Evolutionary conservation across 768 basidiomycete species (phyloP).

Genomic region (Mycena sanguinolenta): DNA sequence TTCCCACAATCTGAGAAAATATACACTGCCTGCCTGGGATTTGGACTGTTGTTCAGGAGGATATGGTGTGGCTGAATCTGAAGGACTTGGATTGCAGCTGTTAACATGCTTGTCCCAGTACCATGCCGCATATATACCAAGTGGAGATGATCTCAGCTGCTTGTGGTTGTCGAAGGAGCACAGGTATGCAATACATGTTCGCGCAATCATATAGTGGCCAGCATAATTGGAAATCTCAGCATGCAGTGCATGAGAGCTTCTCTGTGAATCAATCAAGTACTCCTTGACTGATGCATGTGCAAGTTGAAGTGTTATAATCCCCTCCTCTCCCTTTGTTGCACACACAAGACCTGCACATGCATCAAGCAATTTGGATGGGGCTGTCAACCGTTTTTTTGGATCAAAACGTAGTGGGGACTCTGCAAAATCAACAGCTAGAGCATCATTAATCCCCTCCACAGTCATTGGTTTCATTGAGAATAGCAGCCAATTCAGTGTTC

Average conservation of each 20-base stretch:
- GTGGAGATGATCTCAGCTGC: not conserved
- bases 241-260: not conserved
- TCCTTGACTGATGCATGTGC: not conserved
- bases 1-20: no score
- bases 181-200: conserved; percentile 2
- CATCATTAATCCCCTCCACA: not conserved
- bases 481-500: not conserved
- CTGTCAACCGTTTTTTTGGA: not conserved
- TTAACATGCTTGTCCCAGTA: no score
- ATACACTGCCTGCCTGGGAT: no score
- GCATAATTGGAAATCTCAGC: not conserved
- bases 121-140: not conserved
- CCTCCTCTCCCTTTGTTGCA: not conserved
- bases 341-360: not conserved
- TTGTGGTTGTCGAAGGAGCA: not conserved
- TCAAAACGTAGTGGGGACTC: not conserved
- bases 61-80: no score
- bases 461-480: not conserved
- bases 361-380: not conserved
- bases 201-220: not conserved
- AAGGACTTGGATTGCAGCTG: no score
- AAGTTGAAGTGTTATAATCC: not conserved
- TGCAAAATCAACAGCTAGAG: not conserved
- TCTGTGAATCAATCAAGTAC: not conserved
- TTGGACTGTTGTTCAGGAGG: no score